Evolutionary conservation across 2,329 filamentous ascomycete genomes (phyloP).

Genomic region (Apiospora arundinis): DNA sequence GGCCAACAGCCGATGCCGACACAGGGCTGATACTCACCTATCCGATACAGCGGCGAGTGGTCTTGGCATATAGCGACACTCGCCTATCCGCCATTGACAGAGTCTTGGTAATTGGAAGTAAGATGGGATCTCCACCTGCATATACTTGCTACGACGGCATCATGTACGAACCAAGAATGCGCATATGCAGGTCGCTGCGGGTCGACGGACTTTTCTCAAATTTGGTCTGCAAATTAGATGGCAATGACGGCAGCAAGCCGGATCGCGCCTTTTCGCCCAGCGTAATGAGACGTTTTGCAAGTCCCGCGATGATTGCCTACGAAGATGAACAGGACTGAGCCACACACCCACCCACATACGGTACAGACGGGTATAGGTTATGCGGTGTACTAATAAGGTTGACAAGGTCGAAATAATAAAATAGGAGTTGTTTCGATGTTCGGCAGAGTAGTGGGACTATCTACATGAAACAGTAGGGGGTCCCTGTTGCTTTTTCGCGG

Average conservation of each 20-base stretch:
- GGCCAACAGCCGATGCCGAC: background rate
- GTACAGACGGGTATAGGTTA: no score
- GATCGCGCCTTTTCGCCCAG: background rate
- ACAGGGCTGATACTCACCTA: background rate
- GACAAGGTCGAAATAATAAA: background rate
- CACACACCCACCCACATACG: background rate
- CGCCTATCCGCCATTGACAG: background rate
- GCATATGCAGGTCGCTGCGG: constrained; percentile 6
- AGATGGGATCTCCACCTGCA: constrained; percentile 8
- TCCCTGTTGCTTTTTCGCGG: constrained; percentile 7
- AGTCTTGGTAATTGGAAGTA: constrained; percentile 13
- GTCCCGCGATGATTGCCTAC: background rate
- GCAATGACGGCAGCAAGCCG: background rate
- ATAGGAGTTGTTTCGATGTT: constrained; percentile 18
- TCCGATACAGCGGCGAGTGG: background rate
- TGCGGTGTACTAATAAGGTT: background rate
- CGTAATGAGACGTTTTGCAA: background rate
- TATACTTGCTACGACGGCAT: background rate
- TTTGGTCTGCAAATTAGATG: background rate
- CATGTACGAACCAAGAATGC: constrained; percentile 10
- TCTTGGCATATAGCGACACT: constrained; percentile 13
- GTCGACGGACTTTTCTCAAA: background rate
- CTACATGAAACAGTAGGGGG: constrained; percentile 16
- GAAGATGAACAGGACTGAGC: background rate
- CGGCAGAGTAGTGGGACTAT: constrained; percentile 11